Conservation (phyloP, 2,329 filamentous ascomycete genomes). For the Alternaria longipes region DNA sequence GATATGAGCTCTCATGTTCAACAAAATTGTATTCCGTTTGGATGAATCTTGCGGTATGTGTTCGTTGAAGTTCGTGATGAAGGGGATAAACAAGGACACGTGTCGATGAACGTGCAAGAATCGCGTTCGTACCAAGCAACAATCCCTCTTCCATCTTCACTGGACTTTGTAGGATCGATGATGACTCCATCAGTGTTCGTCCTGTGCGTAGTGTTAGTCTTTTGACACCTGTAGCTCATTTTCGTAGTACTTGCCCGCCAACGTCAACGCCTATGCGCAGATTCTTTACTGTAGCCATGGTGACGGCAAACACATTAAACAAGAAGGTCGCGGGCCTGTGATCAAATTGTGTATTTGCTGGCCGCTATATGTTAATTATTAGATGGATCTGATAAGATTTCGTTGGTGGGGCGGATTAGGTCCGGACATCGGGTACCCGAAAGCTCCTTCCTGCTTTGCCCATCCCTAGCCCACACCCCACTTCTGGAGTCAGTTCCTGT, state of each 20-base stretch:
- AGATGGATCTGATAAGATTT: conserved; percentile 25
- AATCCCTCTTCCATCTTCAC: conserved; percentile 41
- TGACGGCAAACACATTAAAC: neutral
- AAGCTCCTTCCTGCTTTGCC: conserved; percentile 2
- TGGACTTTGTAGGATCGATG: conserved; percentile 43
- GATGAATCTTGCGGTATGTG: neutral
- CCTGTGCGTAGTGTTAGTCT: conserved; percentile 25
- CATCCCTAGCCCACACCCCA: neutral
- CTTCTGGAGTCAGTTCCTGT: neutral
- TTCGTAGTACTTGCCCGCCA: conserved; percentile 44
- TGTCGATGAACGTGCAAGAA: neutral
- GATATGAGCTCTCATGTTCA: neutral
- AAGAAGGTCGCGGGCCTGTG: neutral
- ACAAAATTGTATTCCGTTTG: neutral
- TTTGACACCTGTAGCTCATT: neutral
- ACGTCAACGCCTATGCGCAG: conserved; percentile 57
- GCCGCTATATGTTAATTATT: neutral
- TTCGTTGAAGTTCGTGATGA: neutral
- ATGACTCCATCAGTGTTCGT: conserved; percentile 52
- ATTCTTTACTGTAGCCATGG: conserved; percentile 27
- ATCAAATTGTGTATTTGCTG: neutral
- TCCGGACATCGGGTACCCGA: conserved; percentile 4
- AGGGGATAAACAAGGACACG: neutral
- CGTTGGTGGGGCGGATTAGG: conserved; percentile 19
- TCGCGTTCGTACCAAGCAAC: conserved; percentile 43